Conservation (phyloP, 2,329 filamentous ascomycete genomes). For the Neopestalotiopsis sp. region DNA sequence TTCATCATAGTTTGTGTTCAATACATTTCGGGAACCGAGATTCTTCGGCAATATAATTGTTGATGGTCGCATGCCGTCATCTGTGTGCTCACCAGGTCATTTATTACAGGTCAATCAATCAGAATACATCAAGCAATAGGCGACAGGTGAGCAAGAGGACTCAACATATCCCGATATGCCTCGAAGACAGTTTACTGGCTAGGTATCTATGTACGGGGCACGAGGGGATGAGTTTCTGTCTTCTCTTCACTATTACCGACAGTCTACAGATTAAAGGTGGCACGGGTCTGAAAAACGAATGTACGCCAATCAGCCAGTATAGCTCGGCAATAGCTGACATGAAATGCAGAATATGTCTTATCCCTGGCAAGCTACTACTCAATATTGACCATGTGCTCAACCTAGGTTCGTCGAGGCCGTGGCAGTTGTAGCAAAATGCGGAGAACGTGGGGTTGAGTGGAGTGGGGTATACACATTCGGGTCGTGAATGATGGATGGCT, state of each 20-base stretch:
- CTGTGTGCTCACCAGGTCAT: neutral
- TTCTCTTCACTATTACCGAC: no score
- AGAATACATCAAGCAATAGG: neutral
- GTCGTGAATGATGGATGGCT: neutral
- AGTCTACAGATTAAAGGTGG: no score
- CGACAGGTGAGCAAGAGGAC: no score
- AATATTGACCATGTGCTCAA: neutral
- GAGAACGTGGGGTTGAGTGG: conserved; percentile 16
- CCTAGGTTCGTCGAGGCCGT: neutral
- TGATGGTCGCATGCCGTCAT: neutral
- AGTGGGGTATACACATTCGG: conserved; percentile 3
- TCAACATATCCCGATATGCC: no score
- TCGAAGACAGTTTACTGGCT: no score
- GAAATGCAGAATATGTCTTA: no score
- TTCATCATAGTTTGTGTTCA: neutral
- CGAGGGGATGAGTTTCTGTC: no score
- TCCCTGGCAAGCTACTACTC: neutral
- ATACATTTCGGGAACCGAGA: neutral
- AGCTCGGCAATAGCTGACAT: no score
- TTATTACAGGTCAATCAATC: neutral
- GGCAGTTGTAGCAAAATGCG: conserved; percentile 7
- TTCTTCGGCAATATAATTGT: neutral
- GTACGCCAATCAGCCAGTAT: no score
- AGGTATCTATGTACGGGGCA: no score
- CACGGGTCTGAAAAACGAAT: no score